Base-by-base conservation (phyloP, 2,329 filamentous ascomycete species). In the Colletotrichum paranaense region DNA sequence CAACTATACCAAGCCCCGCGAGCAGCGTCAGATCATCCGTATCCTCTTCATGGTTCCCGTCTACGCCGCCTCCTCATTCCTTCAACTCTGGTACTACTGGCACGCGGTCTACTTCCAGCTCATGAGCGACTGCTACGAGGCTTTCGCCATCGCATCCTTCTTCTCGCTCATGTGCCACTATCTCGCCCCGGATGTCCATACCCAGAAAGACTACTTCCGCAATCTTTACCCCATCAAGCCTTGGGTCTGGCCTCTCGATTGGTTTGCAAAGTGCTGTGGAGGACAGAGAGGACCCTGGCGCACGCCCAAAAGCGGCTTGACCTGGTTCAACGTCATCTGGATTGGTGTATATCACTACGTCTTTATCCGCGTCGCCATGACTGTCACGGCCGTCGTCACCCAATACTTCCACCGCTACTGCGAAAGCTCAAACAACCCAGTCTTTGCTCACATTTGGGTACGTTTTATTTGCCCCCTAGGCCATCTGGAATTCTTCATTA, bases 321-420 rank as follows among this genome's bases (percentile, higher is more conserved):
- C 94, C 1, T 97, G 94, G 94, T 97, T 97, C 84, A 97, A 97
- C 81, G 91, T 95, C 73, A 88, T 95, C 77, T 97, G 93, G 93
- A 88, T 93, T 59, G 92, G 92, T 67, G 88, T 97, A 68, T 97
- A 95, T 82, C 94, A 97, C 79, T 97, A 97, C 84, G 95, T 93
- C 84, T 92, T 96, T 78, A 90, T 96, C 75, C 91, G 94, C 58
- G 92, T 96, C 22, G 83, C 92, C 78, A 94, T 95, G 88, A 97
- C 94, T 38, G 87, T 96, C 72, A 90, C 94, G 19, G 92, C 94
- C 1, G 93, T 97, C 24, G 83, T 93, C 46, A 91, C 93, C 0
- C 90, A 97, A 81, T 89, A 91, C 69, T 89, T 89, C 75, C 88
- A 88, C 35, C 85, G 87, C 35, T 97, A 97, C 80, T 97, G 95